Evolutionary conservation across 1,284 basidiomycete genomes (phyloP).

Genomic region (Laetiporus sulphureus): DNA sequence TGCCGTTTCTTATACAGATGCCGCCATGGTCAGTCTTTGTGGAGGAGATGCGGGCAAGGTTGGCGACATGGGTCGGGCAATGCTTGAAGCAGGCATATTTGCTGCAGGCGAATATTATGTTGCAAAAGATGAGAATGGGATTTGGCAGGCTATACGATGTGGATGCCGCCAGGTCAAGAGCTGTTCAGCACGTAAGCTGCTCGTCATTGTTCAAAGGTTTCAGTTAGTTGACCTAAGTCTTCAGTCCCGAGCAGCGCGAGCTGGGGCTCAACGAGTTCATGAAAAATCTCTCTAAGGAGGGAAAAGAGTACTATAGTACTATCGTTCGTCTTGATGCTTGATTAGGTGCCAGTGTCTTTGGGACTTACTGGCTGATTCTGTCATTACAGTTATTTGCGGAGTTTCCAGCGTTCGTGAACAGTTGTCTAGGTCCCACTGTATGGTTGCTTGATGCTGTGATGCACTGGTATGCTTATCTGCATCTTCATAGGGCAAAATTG

Average conservation of each 20-base stretch:
- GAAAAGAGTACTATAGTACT: conserved; percentile 14
- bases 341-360: not conserved
- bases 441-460: not conserved
- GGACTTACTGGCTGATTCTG: no score
- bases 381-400: conserved; percentile 11
- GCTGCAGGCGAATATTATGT: conserved; percentile 18
- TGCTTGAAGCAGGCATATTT: conserved; percentile 15
- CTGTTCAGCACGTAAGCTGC: conserved; percentile 18
- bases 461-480: not conserved
- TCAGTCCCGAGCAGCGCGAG: conserved; percentile 14
- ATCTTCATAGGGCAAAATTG: conserved; percentile 11
- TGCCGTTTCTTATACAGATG: conserved; percentile 4
- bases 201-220: no score
- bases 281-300: conserved; percentile 8
- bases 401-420: conserved; percentile 13
- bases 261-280: conserved; percentile 14
- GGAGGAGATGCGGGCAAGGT: conserved; percentile 13
- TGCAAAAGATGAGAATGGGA: conserved; percentile 11
- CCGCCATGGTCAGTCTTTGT: conserved; percentile 6
- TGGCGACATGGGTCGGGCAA: conserved; percentile 9
- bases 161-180: conserved; percentile 15
- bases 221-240: no score
- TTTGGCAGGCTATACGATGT: conserved; percentile 15
- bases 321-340: conserved; percentile 11
- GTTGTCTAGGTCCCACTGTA: conserved; percentile 12